These are phyloP conservation scores for Phytopythium delawarense DNA, from an alignment of 352 stramenopile species.

Conservation along the genomic window DNA sequence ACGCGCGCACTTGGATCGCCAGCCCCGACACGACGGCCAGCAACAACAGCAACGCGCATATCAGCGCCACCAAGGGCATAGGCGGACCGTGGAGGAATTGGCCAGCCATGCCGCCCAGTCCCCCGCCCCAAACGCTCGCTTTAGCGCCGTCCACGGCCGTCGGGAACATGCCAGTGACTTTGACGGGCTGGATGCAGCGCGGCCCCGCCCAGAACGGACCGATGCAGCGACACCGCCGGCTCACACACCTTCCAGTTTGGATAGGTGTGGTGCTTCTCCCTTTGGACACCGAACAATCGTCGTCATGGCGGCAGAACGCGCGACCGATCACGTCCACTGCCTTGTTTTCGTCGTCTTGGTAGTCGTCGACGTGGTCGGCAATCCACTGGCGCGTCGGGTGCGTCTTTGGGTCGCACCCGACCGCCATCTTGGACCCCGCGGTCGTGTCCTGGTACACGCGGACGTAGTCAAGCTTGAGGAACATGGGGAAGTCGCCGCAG, in stretches of 20 bases:
- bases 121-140: neutral
- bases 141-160: slow-evolving; percentile 1
- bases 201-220: slow-evolving; percentile 5
- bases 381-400: slow-evolving; percentile 81
- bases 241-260: neutral
- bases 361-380: slow-evolving; percentile 66
- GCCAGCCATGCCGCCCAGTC: slow-evolving; percentile 1
- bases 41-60: neutral
- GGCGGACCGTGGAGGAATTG: slow-evolving; percentile 1
- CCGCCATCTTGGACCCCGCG: slow-evolving; percentile 34
- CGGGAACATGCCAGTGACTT: slow-evolving; percentile 1
- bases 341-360: slow-evolving; percentile 60
- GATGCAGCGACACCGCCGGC: neutral
- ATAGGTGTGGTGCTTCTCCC: neutral
- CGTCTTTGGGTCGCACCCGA: slow-evolving; percentile 51
- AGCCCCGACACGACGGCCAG: neutral
- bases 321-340: slow-evolving; percentile 54
- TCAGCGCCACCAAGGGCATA: neutral
- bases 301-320: slow-evolving; percentile 46
- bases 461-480: slow-evolving; percentile 79
- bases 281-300: slow-evolving; percentile 47
- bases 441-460: slow-evolving; percentile 66
- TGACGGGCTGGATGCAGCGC: slow-evolving; percentile 5
- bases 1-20: neutral
- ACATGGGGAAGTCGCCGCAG: slow-evolving; percentile 63